Base-by-base conservation (phyloP, 768 basidiomycete genomes). In the Tricholoma furcatifolium region DNA sequence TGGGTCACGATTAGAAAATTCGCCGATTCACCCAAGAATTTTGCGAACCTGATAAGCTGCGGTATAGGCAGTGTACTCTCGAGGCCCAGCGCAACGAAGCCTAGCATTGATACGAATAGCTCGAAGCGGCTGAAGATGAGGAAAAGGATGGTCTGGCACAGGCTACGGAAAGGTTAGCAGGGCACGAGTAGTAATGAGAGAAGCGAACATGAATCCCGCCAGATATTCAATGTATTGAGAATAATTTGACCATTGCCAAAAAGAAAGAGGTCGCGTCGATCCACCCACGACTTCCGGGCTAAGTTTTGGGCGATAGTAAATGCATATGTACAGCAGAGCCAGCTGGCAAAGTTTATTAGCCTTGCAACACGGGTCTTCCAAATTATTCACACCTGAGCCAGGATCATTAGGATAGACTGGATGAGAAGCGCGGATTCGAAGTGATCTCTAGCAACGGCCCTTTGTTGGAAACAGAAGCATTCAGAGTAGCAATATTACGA, bases 11-110 rank as follows among this genome's bases (percentile, higher is more conserved):
- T 48, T 34, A 53, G 14, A 24, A 42, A 20, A 51, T 24, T 50
- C 50, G 43, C 31, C 36, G 6, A 54, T 31, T n/a, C n/a, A 53
- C 32, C 35, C 34, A 54, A 21, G 31, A 49, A 27, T 47, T 30
- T 45, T 52, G 63, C 69, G 17, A 53, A 85, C 91, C 86, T 91
- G 52, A 91, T 76, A 36, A 93, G 72, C 61, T 93, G 91, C 3
- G 91, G 91, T 50, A 93, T 79, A 6, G 91, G 91, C n/a, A 93
- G 69, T 3, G 87, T 90, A 59, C 90, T 93, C 67, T 93, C 91
- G 21, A 93, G 72, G 11, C 92, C 91, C 21, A 93, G 65, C 0
- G 91, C 88, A 36, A 88, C 59, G 62, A 90, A 93, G 0, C 91
- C 91, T 18, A 93, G 73, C 6, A 81, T 66, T 14, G 74, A 69